phyloP scores from a whole-genome alignment of 2,329 filamentous ascomycete species.

The Mycocentrospora acerina region DNA sequence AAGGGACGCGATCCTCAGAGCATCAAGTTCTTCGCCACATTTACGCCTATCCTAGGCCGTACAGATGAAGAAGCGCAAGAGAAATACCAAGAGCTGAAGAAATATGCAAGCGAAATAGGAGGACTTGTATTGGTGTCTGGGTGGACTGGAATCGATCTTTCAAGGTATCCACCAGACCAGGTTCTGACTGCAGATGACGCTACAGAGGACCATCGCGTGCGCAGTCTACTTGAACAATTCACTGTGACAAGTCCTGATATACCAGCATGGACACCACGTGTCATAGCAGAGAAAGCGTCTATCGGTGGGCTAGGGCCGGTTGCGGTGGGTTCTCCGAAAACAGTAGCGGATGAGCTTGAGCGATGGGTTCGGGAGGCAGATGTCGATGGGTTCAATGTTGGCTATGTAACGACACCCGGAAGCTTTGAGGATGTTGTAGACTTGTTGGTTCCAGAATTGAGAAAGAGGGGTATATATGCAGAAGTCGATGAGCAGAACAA shows the following conservation, averaged over 20 bases:
- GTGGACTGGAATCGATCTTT: slow-evolving; percentile 63
- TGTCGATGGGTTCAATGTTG: slow-evolving; percentile 39
- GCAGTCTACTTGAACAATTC: slow-evolving; percentile 36
- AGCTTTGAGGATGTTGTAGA: slow-evolving; percentile 43
- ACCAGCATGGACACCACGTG: slow-evolving; percentile 30
- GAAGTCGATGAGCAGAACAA: slow-evolving; percentile 17
- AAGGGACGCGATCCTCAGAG: slow-evolving; percentile 58
- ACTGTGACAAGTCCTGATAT: slow-evolving; percentile 33
- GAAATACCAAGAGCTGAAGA: slow-evolving; percentile 55
- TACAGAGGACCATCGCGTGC: slow-evolving; percentile 49
- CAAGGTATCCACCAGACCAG: slow-evolving; percentile 58
- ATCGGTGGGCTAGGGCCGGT: slow-evolving; percentile 64
- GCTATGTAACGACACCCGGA: slow-evolving; percentile 49
- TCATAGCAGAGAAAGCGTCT: slow-evolving; percentile 32
- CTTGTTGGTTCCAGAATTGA: slow-evolving; percentile 41
- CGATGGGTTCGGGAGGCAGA: slow-evolving; percentile 48
- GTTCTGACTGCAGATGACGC: slow-evolving; percentile 59
- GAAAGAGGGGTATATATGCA: slow-evolving; percentile 34
- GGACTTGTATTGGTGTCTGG: slow-evolving; percentile 59
- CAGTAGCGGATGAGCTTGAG: slow-evolving; percentile 51
- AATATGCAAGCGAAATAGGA: slow-evolving; percentile 56
- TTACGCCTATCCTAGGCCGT: slow-evolving; percentile 37
- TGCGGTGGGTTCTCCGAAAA: slow-evolving; percentile 32
- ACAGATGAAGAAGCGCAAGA: slow-evolving; percentile 52
- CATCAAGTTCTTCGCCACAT: slow-evolving; percentile 54